These are phyloP conservation scores for Hypoxylon sp. DNA, from an alignment of 2,329 filamentous ascomycete genomes.

Conservation along the genomic window DNA sequence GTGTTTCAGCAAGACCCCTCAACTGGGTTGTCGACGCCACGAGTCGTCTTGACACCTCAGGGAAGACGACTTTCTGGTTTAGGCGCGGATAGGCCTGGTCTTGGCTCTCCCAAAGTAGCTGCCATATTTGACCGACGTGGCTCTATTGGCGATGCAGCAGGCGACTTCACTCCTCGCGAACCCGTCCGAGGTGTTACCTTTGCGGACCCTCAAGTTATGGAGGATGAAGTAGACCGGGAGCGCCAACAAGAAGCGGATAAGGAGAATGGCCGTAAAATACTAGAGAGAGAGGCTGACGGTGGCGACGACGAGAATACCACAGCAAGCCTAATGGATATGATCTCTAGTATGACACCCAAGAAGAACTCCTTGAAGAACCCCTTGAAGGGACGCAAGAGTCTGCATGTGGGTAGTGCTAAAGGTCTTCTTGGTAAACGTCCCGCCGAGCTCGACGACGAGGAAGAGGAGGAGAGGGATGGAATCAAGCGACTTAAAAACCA, in stretches of 20 bases:
- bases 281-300: constrained; percentile 61
- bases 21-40: constrained; percentile 68
- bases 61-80: constrained; percentile 70
- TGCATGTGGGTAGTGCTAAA: constrained; percentile 77
- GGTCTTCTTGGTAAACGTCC: constrained; percentile 80
- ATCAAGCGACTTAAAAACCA: constrained; percentile 76
- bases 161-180: constrained; percentile 67
- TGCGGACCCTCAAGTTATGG: constrained; percentile 69
- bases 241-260: constrained; percentile 67
- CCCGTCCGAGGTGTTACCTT: constrained; percentile 64
- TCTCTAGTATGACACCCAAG: constrained; percentile 79
- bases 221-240: constrained; percentile 70
- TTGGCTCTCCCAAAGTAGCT: constrained; percentile 78
- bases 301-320: constrained; percentile 68
- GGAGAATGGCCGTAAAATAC: constrained; percentile 65
- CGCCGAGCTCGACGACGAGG: constrained; percentile 72
- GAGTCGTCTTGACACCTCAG: constrained; percentile 69
- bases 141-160: constrained; percentile 74
- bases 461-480: constrained; percentile 67
- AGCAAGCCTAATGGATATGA: constrained; percentile 77
- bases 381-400: constrained; percentile 75
- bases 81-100: constrained; percentile 73
- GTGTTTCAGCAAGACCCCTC: constrained; percentile 47
- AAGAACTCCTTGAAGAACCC: constrained; percentile 69
- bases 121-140: constrained; percentile 74